Conservation (phyloP, 2,329 filamentous ascomycete species). For the Sordariomycetes sp. region DNA sequence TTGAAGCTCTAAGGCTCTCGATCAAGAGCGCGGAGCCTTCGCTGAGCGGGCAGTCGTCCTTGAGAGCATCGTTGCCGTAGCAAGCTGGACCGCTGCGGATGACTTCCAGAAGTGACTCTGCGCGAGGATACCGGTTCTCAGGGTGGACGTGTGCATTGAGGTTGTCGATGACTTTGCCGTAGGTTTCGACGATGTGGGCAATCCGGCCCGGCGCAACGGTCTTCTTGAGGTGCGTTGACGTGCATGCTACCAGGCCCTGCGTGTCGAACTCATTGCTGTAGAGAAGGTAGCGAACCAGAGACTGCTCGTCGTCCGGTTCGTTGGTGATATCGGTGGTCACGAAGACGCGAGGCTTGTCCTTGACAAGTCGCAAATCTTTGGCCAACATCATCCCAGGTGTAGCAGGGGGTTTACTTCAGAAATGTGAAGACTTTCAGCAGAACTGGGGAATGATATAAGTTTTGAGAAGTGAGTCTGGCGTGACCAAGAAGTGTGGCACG, state of each 20-base stretch:
- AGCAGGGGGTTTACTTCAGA: too few species aligned
- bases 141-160: constrained; percentile 37
- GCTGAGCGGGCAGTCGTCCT: constrained; percentile 18
- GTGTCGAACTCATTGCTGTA: constrained; percentile 38
- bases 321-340: constrained; percentile 34
- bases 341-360: constrained; percentile 25
- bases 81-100: too few species aligned
- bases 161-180: constrained; percentile 32
- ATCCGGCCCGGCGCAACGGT: constrained; percentile 31
- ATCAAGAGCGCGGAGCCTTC: constrained; percentile 33
- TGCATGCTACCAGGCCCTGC: constrained; percentile 33
- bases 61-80: too few species aligned
- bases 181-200: constrained; percentile 31
- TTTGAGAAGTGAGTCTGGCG: too few species aligned
- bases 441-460: too few species aligned
- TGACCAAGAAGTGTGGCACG: too few species aligned
- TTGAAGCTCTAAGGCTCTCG: constrained; percentile 11
- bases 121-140: constrained; percentile 28
- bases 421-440: too few species aligned
- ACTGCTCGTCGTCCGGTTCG: constrained; percentile 35
- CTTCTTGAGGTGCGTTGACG: constrained; percentile 33
- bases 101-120: constrained; percentile 27
- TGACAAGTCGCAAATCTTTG: too few species aligned
- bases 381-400: too few species aligned
- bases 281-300: constrained; percentile 31